phyloP scores from a whole-genome alignment of 2,329 filamentous ascomycete species.

The Neofusicoccum sp. region DNA sequence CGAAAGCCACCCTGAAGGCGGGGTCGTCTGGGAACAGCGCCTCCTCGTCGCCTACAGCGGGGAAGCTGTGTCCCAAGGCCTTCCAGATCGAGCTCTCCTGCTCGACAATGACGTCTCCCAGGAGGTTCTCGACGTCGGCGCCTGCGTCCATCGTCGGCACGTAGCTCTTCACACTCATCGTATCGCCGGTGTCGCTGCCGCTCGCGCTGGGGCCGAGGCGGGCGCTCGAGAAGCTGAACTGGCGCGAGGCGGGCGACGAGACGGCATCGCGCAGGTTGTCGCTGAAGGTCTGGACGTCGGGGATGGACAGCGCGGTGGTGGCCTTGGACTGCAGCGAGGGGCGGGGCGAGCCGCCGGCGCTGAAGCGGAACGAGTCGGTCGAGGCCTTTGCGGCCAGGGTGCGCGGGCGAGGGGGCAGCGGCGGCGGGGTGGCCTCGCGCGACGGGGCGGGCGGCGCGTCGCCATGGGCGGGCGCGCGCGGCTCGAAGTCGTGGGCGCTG shows the following conservation, averaged over 20 bases:
- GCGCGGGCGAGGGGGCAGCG: slow-evolving; percentile 53
- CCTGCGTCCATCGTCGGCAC: slow-evolving; percentile 61
- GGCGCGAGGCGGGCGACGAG: slow-evolving; percentile 34
- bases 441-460: slow-evolving; percentile 22
- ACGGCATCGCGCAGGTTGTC: slow-evolving; percentile 43
- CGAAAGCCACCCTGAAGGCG: slow-evolving; percentile 62
- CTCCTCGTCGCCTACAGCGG: slow-evolving; percentile 51
- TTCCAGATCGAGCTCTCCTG: slow-evolving; percentile 68
- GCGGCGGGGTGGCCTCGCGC: slow-evolving; percentile 51
- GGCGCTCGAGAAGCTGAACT: slow-evolving; percentile 38
- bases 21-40: slow-evolving; percentile 46
- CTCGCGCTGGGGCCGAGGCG: slow-evolving; percentile 35
- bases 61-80: slow-evolving; percentile 59
- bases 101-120: slow-evolving; percentile 67
- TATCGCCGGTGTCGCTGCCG: slow-evolving; percentile 60
- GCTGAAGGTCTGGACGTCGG: slow-evolving; percentile 72
- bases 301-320: slow-evolving; percentile 79
- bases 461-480: not conserved
- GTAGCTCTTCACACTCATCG: slow-evolving; percentile 65
- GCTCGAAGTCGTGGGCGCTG: slow-evolving; percentile 1
- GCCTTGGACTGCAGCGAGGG: slow-evolving; percentile 59
- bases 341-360: slow-evolving; percentile 22
- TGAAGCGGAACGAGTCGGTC: slow-evolving; percentile 43
- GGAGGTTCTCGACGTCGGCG: slow-evolving; percentile 77
- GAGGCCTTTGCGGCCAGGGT: slow-evolving; percentile 27